Evolutionary conservation across 1,139 yeast genomes (phyloP), one percentile per base, ranked within the genome.

Genomic region (Diutina pseudorugosa): DNA sequence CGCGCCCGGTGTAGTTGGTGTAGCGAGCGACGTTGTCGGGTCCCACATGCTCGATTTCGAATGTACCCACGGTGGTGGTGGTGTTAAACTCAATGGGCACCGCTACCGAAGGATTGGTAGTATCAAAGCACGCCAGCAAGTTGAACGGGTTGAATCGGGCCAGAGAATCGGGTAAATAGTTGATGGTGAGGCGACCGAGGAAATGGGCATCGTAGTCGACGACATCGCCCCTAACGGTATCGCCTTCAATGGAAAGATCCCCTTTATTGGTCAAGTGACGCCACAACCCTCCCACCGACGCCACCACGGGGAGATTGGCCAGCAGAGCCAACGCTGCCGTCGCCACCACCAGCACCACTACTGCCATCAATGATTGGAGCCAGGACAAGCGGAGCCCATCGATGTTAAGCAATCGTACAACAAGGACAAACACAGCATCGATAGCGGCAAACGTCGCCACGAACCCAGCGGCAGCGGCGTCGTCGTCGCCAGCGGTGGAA

Each of bases 151-250:
- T 89, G 62, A 94, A 71, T 59, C 76, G 73, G 2, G 95, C 96
- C 0, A 95, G 84, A 47, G 95, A 86, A 63, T 93, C 98, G 0
- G 98, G 98, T 47, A 94, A 71, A 58, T 87, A 87, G 60, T 91
- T 86, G 58, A 93, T 85, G 2, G 93, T 86, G 61, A 87, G 86
- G 54, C 80, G 81, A 51, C 98, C 98, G 59, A 80, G 83, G 62
- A 93, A 85, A 63, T 90, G 95, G 2, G 83, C 70, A 40, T 87
- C 77, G 53, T 83, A 75, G 59, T 88, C 87, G 21, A 77, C 62
- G 7, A 82, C 69, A n/a, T 65, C 64, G 1, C 74, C 59, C 51
- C 66, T 68, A 6, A 75, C 70, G 14, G 73, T 62, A 51, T 75
- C 77, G 18, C 95, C 97, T 11, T 80, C 71, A 4, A 91, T 70